Conservation (phyloP, 2,329 filamentous ascomycete genomes). For the Venturia effusa region DNA sequence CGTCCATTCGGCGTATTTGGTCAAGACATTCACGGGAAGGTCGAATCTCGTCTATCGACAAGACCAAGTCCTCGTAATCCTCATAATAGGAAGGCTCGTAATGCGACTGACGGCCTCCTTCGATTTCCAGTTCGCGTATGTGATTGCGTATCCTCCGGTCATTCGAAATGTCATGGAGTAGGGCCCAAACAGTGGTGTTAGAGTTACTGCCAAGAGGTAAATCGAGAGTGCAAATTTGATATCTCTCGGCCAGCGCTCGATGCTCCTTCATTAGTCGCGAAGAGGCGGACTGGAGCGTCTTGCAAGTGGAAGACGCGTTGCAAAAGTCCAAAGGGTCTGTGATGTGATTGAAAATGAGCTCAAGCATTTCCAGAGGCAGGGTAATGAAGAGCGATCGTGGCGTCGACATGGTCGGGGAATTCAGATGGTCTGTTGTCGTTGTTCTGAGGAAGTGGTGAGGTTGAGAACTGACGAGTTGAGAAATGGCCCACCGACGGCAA, state of each 20-base stretch:
- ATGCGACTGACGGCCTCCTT: background rate
- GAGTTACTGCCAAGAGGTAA: no score
- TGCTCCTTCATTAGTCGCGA: background rate
- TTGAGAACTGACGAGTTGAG: background rate
- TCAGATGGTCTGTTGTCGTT: background rate
- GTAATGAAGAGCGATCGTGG: background rate
- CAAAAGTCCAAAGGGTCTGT: background rate
- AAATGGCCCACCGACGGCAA: no score
- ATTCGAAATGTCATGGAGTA: background rate
- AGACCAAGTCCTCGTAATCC: background rate
- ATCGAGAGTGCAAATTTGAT: background rate
- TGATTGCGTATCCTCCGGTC: background rate
- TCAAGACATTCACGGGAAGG: background rate
- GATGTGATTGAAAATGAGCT: background rate
- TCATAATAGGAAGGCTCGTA: background rate
- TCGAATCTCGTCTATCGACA: no score
- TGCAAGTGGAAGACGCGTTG: slow-evolving; percentile 3
- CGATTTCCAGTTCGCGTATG: background rate
- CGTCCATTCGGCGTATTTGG: background rate
- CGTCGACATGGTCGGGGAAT: background rate
- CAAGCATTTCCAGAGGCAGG: background rate
- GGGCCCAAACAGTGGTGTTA: background rate
- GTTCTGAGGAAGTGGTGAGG: background rate
- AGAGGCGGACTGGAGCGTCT: background rate
- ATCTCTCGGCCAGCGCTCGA: background rate